phyloP scores from a whole-genome alignment of 768 basidiomycete genomes.

The Leccinum sublutescens region DNA sequence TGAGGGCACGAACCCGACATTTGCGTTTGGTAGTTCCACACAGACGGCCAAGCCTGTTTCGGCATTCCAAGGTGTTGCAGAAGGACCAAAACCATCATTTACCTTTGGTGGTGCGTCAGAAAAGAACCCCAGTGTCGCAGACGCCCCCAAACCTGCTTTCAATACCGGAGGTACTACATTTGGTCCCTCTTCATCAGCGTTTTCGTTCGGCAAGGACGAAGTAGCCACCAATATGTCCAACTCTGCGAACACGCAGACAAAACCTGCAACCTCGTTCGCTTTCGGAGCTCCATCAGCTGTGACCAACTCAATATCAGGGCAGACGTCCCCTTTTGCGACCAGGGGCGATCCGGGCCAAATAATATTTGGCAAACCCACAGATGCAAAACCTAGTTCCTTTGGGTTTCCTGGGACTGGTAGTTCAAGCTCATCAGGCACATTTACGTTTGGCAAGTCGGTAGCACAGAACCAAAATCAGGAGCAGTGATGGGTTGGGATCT shows the following conservation, averaged over 20 bases:
- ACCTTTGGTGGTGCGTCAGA: slow-evolving; percentile 1
- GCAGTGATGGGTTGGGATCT: slow-evolving; percentile 20
- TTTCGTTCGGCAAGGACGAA: slow-evolving; percentile 22
- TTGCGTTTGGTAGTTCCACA: slow-evolving; percentile 10
- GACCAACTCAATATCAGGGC: slow-evolving; percentile 11
- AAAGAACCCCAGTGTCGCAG: neutral
- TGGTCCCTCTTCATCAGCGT: slow-evolving; percentile 6
- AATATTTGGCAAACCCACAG: slow-evolving; percentile 17
- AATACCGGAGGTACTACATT: slow-evolving; percentile 9
- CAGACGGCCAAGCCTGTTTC: slow-evolving; percentile 6
- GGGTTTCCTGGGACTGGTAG: slow-evolving; percentile 30
- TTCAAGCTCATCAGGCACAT: slow-evolving; percentile 13
- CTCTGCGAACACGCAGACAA: slow-evolving; percentile 20
- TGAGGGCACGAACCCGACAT: slow-evolving; percentile 9
- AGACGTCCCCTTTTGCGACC: slow-evolving; percentile 2
- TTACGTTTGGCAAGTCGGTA: slow-evolving; percentile 28
- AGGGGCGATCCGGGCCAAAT: slow-evolving; percentile 8
- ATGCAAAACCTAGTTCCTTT: slow-evolving; percentile 29
- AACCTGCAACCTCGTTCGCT: slow-evolving; percentile 27
- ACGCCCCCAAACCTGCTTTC: slow-evolving; percentile 3
- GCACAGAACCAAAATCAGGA: slow-evolving; percentile 35
- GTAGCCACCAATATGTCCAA: neutral
- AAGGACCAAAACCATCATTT: slow-evolving; percentile 3
- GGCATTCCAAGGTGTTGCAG: slow-evolving; percentile 1
- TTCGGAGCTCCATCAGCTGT: slow-evolving; percentile 17